Evolutionary conservation across 1,139 yeast genomes (phyloP), one percentile per base, ranked within the genome.

Genomic region (Saccharomyces hybrid): DNA sequence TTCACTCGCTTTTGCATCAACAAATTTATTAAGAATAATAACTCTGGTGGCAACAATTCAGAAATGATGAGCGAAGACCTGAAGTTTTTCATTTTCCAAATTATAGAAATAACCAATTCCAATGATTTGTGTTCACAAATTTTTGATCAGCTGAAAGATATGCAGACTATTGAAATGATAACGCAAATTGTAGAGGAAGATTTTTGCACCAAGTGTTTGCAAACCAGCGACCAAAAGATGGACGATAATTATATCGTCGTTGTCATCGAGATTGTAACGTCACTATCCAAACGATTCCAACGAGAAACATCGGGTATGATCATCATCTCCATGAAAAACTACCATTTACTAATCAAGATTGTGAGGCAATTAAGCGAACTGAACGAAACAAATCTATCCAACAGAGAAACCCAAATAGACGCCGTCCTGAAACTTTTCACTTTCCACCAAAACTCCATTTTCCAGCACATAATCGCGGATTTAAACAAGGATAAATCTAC

Each of bases 361-460:
- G 52, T 65, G 28, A 42, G 49, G 3, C 54, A 52, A 16, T 63
- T 62, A 46, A 52, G 57, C 11, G 32, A 47, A 7, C 48, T 60
- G 57, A 53, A 49, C 6, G 55, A 55, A 26, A 32, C 47, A 3
- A 52, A 58, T 13, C 52, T 63, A 34, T 50, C 54, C 2, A 34
- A 52, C 14, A 34, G 48, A 3, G 64, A 61, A 34, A 42, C 34
- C 6, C 57, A 59, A 34, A 52, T 68, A 13, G 68, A 65, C 38
- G 61, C 64, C 2, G 56, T 58, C 27, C 52, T 69, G 41, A 68
- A 67, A 47, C 58, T 69, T 4, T 61, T 68, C 25, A 61, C 66
- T 8, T 62, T 67, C 13, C 70, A 67, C 50, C 69, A 67, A 52
- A 57, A 58, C n/a, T 57, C 62, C 2, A 58, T 69, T 11, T 59